Evolutionary conservation across 73 alveolate species (phyloP).

Genomic region (Tetrahymena elliotti): DNA sequence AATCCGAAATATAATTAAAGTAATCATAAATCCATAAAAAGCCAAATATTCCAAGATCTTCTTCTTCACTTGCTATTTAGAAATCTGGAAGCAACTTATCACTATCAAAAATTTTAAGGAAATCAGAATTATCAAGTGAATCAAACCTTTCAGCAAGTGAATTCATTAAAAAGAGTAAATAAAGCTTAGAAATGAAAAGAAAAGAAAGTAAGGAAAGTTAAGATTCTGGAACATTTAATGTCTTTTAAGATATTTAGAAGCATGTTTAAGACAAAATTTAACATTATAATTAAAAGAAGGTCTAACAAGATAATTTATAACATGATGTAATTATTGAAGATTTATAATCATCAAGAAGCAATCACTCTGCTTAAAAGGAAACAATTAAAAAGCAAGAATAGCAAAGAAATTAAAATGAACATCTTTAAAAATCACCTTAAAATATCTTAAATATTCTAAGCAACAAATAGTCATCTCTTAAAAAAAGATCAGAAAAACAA

Average conservation of each 20-base stretch:
- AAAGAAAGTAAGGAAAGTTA: background rate
- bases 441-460: background rate
- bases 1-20: background rate
- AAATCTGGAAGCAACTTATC: background rate
- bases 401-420: background rate
- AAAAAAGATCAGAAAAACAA: background rate
- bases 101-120: background rate
- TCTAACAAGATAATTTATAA: background rate
- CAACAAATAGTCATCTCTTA: background rate
- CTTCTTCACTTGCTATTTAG: background rate
- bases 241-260: background rate
- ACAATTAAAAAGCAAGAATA: background rate
- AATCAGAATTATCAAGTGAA: background rate
- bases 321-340: background rate
- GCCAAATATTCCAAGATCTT: background rate
- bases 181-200: background rate
- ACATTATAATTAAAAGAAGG: background rate
- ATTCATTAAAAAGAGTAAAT: background rate
- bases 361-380: background rate
- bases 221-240: background rate
- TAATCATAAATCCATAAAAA: background rate
- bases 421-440: background rate
- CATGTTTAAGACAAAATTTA: background rate
- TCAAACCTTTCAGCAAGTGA: background rate
- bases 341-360: background rate